Base-by-base conservation (phyloP, 1,284 basidiomycete species). In the Rhodotorula sp. region DNA sequence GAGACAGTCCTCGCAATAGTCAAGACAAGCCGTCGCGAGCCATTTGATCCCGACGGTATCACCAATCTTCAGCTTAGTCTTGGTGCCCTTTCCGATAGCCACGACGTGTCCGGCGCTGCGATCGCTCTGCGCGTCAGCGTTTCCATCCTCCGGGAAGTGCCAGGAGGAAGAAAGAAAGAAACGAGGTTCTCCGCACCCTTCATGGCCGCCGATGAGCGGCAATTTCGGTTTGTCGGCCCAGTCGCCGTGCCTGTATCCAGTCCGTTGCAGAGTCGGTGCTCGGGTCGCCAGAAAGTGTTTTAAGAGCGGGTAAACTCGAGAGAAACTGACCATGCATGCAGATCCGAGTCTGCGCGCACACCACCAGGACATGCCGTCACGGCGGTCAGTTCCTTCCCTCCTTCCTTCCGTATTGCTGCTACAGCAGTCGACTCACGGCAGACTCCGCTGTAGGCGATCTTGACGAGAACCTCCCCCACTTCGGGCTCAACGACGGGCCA, bases 21-120 rank as follows among this genome's bases (percentile, higher is more conserved):
- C 83, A 62, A 81, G 83, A 78, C 85, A 92, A 67, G 86, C 87
- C 78, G 88, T 84, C 7, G 89, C 89, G 52, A 91, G 31, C 64
- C 64, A 65, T 31, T 94, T 95, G 84, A 96, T 87, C 7, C 93
- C 92, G 61, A 95, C 92, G 18, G 89, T 86, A 72, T 93, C 88
- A 34, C 92, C 91, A 47, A 93, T 71, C 21, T 31, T 26, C 49
- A 49, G 54, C 23, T 47, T 10, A 0, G 48, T 58, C 23, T 59
- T 31, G 34, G 64, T 59, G 3, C 58, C 58, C 7, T 47, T 47
- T 62, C 88, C 91, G 78, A 94, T 90, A 54, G 90, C 91, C 51
- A 93, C 90, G 71, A 94, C 83, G 65, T 85, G 79, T 61, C 84
- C 84, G 6, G 81, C 81, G 64, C 54, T 56, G 54, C 29, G 10